Percentiles rank a stretch among this genome's conserved stretches.
These are phyloP conservation scores for Gentiana macrophylla DNA, from an alignment of 257 asterid genomes.

Conservation along the genomic window DNA sequence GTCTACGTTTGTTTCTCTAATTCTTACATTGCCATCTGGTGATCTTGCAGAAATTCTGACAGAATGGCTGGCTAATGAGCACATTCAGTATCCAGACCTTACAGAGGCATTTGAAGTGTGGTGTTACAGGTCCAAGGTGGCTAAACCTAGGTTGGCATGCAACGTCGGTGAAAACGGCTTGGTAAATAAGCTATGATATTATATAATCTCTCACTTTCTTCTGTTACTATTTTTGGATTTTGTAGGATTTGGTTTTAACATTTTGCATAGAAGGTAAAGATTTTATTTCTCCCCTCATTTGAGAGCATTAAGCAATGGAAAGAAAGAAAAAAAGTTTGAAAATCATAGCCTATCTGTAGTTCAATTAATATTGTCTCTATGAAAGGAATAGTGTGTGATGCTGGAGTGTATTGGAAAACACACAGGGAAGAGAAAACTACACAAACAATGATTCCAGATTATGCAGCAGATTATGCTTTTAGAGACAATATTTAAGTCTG, in stretches of 20 bases:
- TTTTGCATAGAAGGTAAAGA: slow-evolving; percentile 1
- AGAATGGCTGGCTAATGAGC: slow-evolving; percentile 56
- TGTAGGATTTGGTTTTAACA: not conserved
- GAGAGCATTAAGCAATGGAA: not conserved
- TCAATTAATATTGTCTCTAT: too few species aligned
- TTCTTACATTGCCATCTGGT: slow-evolving; percentile 63
- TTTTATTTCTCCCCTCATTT: not conserved
- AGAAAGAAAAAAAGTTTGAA: not conserved
- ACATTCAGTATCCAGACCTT: slow-evolving; percentile 61
- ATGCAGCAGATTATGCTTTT: too few species aligned
- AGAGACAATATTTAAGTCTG: too few species aligned
- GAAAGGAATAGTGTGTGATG: too few species aligned
- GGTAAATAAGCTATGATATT: slow-evolving; percentile 25
- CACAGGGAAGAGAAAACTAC: too few species aligned
- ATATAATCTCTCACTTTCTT: not conserved
- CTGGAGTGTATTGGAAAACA: too few species aligned
- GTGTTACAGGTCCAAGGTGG: slow-evolving; percentile 87
- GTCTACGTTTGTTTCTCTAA: slow-evolving; percentile 55
- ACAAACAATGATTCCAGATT: too few species aligned
- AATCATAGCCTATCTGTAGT: not conserved
- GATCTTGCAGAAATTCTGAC: slow-evolving; percentile 69
- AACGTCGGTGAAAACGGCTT: slow-evolving; percentile 24
- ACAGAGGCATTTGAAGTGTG: slow-evolving; percentile 87
- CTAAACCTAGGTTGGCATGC: slow-evolving; percentile 49
- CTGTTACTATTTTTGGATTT: not conserved